Evolutionary conservation across 257 asterid species (phyloP).

Genomic region (Agastache rugosa): DNA sequence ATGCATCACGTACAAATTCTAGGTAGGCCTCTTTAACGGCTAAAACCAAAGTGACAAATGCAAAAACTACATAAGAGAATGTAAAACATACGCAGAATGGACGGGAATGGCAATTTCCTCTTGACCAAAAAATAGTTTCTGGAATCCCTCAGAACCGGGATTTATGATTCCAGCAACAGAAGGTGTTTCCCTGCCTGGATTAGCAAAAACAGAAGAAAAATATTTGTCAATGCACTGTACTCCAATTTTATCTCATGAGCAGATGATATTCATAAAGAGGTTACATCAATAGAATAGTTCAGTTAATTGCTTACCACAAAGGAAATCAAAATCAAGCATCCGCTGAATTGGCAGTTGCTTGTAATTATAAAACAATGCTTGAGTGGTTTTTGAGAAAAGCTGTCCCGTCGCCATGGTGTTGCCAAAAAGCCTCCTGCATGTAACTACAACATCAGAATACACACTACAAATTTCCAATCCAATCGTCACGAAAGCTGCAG

Average conservation of each 20-base stretch:
- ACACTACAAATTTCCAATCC: background rate
- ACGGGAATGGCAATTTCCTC: slow-evolving; percentile 99
- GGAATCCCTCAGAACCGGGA: slow-evolving; percentile 99
- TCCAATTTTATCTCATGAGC: background rate
- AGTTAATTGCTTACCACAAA: slow-evolving; percentile 66
- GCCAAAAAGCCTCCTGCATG: slow-evolving; percentile 47
- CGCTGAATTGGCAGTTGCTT: slow-evolving; percentile 98
- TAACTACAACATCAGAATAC: slow-evolving; percentile 39
- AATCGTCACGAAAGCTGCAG: slow-evolving; percentile 17
- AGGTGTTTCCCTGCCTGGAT: slow-evolving; percentile 95
- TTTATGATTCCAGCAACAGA: slow-evolving; percentile 98
- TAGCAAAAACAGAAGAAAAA: slow-evolving; percentile 23
- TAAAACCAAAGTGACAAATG: slow-evolving; percentile 13
- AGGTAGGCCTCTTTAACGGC: slow-evolving; percentile 6
- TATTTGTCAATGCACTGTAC: slow-evolving; percentile 10
- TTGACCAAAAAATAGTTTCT: slow-evolving; percentile 95
- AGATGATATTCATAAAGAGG: background rate
- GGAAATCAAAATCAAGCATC: slow-evolving; percentile 99
- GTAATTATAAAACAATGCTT: slow-evolving; percentile 88
- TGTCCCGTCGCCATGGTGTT: slow-evolving; percentile 89
- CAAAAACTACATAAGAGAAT: slow-evolving; percentile 24
- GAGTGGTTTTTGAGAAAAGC: slow-evolving; percentile 90
- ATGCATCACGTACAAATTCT: slow-evolving; percentile 10
- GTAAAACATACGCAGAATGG: slow-evolving; percentile 72
- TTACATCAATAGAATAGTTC: slow-evolving; percentile 22